Percentiles rank a stretch among this genome's conserved stretches.
These are phyloP conservation scores for Eutrema yunnanense DNA, from an alignment of 345 rosid species.

Conservation along the genomic window DNA sequence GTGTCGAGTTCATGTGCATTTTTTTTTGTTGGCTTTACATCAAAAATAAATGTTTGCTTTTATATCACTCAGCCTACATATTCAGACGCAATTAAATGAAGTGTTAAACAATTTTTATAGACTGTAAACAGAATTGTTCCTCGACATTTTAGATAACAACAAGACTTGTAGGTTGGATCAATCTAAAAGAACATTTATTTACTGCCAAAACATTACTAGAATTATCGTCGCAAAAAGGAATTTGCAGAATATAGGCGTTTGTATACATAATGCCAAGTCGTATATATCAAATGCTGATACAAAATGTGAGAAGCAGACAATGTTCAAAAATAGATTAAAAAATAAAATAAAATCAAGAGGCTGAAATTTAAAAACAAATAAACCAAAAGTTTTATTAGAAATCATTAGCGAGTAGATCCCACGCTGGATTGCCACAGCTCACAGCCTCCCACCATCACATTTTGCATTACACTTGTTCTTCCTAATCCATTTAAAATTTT, in stretches of 20 bases:
- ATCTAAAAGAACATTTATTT: too few species aligned
- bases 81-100: too few species aligned
- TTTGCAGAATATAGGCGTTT: neutral
- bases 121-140: neutral
- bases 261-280: neutral
- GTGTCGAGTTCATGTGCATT: neutral
- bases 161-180: neutral
- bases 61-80: too few species aligned
- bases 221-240: neutral
- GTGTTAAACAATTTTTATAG: too few species aligned
- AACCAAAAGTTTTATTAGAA: constrained; percentile 27
- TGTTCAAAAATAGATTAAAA: neutral
- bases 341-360: neutral
- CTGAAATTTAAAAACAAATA: neutral
- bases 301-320: neutral
- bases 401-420: constrained; percentile 30
- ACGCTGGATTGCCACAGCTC: constrained; percentile 35
- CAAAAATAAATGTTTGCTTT: neutral
- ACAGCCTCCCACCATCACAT: constrained; percentile 32
- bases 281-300: neutral
- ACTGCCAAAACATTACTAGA: neutral
- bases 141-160: neutral
- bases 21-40: neutral
- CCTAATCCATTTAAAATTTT: constrained; percentile 28
- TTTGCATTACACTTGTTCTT: constrained; percentile 16